Evolutionary conservation across 2,329 filamentous ascomycete species (phyloP), one percentile per base, ranked within the genome.

Genomic region (Aspergillus spinulosporus): DNA sequence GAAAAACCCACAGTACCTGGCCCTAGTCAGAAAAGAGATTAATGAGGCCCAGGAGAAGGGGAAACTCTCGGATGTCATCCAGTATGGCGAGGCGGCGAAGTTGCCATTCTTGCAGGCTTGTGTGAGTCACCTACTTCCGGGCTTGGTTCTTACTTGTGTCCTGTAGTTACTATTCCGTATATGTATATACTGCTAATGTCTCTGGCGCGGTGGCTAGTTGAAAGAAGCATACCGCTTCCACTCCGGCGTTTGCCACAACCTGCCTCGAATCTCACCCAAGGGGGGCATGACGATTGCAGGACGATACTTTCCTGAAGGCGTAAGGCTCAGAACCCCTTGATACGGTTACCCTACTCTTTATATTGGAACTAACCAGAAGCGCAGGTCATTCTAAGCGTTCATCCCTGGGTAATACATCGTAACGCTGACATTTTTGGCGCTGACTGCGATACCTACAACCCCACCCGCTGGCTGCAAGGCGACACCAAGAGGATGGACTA

Each of bases 151-250:
- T 21, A 21, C 21, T 21, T 21, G 21, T 21, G 21, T 21, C 21
- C 21, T 21, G 21, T 21, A 21, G 21, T 21, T 21, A 21, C 21
- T 21, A 21, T 21, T 21, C 21, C 21, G 21, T 21, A 21, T 21
- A 21, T 21, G 21, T 21, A 21, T 21, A 21, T 21, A 21, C 21
- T 21, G 21, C 21, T 21, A 21, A 21, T 21, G 21, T 21, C 21
- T 21, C 21, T 21, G 21, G 21, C 21, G 21, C 32, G 21, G 11
- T 15, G 11, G 5, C 11, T 21, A 63, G 61, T 63, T 69, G 57
- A 73, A 73, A 54, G 72, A 75, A 54, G 64, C 68, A 4, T 61
- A 66, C 28, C 67, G 72, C 2, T 58, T 72, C 26, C 69, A 74
- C 42, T 62, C 71, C 2, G 58, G 64, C 12, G 61, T 68, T 3